Evolutionary conservation across 768 basidiomycete genomes (phyloP), one percentile per base, ranked within the genome.

Genomic region (Auriscalpium microsporum): DNA sequence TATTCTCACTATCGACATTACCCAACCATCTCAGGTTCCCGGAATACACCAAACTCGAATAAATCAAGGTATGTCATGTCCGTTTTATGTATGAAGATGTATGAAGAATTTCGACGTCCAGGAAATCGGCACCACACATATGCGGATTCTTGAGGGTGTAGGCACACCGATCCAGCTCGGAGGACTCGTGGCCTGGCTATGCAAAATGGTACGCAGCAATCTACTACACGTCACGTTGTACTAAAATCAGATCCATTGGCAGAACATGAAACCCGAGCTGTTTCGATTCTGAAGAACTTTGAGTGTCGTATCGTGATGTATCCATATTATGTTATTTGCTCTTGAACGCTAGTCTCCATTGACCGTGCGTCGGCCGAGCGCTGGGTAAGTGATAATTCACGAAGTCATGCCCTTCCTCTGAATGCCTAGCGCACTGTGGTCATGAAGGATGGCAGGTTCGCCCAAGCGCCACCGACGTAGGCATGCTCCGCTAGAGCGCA

Each of bases 91-190:
- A 45, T 10, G 16, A 37, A 28, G 33, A 16, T 45, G 48, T 49
- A 36, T 35, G 3, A 17, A 55, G 35, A 13, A 49, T 46, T 44
- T 46, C 33, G 28, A 50, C 40, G 50, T 50, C 8, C 62, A 97
- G 94, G 95, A 98, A 73, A 95, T 97, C 62, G 96, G 96, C 9
- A 97, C 93, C 69, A 94, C 95, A 14, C 96, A 99, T 68, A 99
- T 99, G 96, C 82, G 92, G 37, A 88, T 98, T 54, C 77, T 99
- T 35, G 96, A 98, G 73, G 96, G 96, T 21, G 95, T 98, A 14
- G 91, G 93, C 8, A 98, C 96, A 6, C 70, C 97, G 36, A 86
- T 97, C 21, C 96, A 99, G 69, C 81, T 99, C 8, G 87, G 88
- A 11, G 96, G 94, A 4, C 81, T 99, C 49, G 72, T 96, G 58